Evolutionary conservation across 2,329 filamentous ascomycete genomes (phyloP).

Genomic region (Aureobasidium sp.): DNA sequence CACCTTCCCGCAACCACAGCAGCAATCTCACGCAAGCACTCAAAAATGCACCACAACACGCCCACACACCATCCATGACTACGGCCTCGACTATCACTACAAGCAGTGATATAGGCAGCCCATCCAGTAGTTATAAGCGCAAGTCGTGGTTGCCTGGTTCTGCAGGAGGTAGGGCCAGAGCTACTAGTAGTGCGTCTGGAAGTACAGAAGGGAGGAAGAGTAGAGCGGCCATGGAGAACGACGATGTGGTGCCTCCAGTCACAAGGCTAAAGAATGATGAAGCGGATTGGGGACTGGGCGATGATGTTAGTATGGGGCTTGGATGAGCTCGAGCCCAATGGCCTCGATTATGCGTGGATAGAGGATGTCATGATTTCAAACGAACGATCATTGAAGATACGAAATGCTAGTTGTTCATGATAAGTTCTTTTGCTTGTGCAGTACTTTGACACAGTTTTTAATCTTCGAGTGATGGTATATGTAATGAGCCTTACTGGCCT

Average conservation of each 20-base stretch:
- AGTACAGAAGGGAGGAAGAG: conserved; percentile 10
- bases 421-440: too few relatives aligned
- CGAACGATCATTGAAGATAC: neutral
- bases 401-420: neutral
- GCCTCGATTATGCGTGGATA: neutral
- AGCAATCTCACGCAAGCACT: conserved; percentile 6
- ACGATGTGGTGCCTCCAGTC: conserved; percentile 16
- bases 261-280: conserved; percentile 15
- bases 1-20: neutral
- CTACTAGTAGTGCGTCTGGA: conserved; percentile 4
- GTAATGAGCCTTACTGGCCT: too few relatives aligned
- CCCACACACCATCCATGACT: conserved; percentile 1
- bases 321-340: conserved; percentile 17
- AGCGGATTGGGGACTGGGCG: conserved; percentile 20
- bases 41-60: neutral
- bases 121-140: conserved; percentile 15
- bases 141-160: conserved; percentile 1
- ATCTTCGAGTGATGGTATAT: too few relatives aligned
- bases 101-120: neutral
- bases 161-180: neutral
- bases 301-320: conserved; percentile 19
- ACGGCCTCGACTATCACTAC: neutral
- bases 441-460: too few relatives aligned
- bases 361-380: neutral
- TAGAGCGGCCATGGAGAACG: neutral